A percentile compares a stretch with the other conserved stretches of the same genome.
These are phyloP conservation scores for Coemansia sp. DNA, from an alignment of 192 early-diverging fungal species.

Conservation along the genomic window DNA sequence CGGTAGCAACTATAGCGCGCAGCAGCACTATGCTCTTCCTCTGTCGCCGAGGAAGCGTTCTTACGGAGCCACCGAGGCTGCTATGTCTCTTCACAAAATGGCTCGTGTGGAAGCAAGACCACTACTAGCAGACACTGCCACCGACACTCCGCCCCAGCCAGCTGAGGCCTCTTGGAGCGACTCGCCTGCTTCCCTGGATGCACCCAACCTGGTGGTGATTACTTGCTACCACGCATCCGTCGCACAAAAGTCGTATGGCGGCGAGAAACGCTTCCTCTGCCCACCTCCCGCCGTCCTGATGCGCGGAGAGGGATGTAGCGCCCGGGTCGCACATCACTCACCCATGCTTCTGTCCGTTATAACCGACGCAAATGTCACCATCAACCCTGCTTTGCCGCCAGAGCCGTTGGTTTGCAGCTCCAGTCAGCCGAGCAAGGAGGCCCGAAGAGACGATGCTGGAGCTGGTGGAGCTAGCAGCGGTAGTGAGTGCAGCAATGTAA, in stretches of 20 bases:
- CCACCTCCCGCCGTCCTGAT: constrained; percentile 76
- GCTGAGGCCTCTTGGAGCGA: constrained; percentile 4
- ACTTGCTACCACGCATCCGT: constrained; percentile 80
- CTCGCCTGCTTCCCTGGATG: background rate
- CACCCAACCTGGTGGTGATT: constrained; percentile 67
- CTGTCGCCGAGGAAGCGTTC: constrained; percentile 24
- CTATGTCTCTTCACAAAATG: constrained; percentile 31
- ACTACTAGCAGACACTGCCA: background rate
- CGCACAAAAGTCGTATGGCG: constrained; percentile 94
- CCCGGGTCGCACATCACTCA: constrained; percentile 56
- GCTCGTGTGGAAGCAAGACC: constrained; percentile 20
- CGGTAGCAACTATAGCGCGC: background rate
- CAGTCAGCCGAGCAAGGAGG: background rate
- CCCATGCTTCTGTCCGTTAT: constrained; percentile 67
- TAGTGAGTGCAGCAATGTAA: background rate
- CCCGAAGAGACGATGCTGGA: background rate
- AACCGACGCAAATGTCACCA: constrained; percentile 55
- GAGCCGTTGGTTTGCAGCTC: constrained; percentile 1
- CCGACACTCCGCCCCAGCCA: background rate
- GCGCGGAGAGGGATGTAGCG: constrained; percentile 49
- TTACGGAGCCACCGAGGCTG: constrained; percentile 16
- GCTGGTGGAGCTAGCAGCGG: constrained; percentile 3
- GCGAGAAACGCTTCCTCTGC: constrained; percentile 85
- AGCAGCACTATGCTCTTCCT: background rate
- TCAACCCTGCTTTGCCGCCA: constrained; percentile 32